Conservation (phyloP, 305 asterid species). For the Rubia occidens region DNA sequence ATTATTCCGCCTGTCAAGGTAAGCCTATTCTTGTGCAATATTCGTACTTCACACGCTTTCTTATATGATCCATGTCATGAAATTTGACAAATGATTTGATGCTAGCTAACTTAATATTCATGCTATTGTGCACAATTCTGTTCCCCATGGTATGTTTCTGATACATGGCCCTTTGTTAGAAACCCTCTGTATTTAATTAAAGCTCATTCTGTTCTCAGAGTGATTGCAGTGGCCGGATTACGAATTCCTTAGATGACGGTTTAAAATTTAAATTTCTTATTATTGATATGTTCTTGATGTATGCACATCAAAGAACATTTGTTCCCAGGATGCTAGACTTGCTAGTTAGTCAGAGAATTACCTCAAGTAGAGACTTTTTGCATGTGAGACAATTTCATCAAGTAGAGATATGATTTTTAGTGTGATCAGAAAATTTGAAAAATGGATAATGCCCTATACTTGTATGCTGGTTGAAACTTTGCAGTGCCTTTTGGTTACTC, state of each 20-base stretch:
- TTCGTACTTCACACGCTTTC: background rate
- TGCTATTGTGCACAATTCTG: background rate
- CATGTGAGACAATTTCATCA: no score
- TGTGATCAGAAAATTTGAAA: background rate
- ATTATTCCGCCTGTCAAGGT: slow-evolving; percentile 60
- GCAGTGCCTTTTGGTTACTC: background rate
- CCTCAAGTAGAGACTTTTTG: no score
- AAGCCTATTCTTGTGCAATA: slow-evolving; percentile 20
- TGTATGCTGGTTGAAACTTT: background rate
- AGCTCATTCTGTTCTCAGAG: background rate
- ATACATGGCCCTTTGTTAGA: background rate
- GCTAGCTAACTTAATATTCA: background rate
- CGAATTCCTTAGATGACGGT: background rate
- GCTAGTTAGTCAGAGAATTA: no score
- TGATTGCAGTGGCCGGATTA: background rate
- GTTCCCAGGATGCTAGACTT: background rate
- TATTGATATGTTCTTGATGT: no score
- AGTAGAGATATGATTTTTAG: background rate
- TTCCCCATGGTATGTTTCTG: background rate
- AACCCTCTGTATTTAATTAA: background rate
- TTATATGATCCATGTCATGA: background rate
- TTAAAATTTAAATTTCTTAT: background rate
- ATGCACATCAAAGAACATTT: background rate
- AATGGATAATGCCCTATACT: background rate
- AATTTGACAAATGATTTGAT: background rate